Conservation (phyloP, 495 filamentous ascomycete species). For the Cetradonia linearis region DNA sequence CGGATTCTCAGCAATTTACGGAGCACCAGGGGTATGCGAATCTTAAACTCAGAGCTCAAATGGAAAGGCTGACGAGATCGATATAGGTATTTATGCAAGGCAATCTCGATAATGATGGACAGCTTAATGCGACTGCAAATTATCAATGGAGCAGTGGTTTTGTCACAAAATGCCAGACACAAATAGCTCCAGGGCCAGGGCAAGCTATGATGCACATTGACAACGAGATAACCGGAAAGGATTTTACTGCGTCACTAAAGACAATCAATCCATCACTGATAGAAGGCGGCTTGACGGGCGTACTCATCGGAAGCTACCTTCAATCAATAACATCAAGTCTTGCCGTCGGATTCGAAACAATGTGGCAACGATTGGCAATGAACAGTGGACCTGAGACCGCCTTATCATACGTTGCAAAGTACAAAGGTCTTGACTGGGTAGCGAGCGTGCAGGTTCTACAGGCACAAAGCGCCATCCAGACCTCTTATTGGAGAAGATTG, state of each 20-base stretch:
- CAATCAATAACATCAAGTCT: conserved; percentile 84
- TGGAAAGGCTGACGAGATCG: conserved; percentile 7
- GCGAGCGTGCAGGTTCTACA: conserved; percentile 69
- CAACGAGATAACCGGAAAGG: conserved; percentile 82
- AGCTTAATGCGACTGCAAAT: conserved; percentile 75
- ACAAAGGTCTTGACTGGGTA: conserved; percentile 84
- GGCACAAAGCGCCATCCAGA: conserved; percentile 70
- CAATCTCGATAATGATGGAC: conserved; percentile 81
- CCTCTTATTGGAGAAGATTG: conserved; percentile 90
- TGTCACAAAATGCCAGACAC: conserved; percentile 73
- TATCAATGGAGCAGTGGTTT: conserved; percentile 69
- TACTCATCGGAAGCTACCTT: conserved; percentile 89
- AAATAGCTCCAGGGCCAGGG: conserved; percentile 60
- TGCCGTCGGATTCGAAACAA: conserved; percentile 78
- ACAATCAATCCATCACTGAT: conserved; percentile 85
- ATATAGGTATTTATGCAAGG: conserved; percentile 86
- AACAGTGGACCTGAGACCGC: conserved; percentile 72
- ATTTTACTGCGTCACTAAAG: conserved; percentile 88
- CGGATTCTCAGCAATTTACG: conserved; percentile 85
- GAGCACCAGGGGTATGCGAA: conserved; percentile 51
- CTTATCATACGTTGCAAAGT: conserved; percentile 78
- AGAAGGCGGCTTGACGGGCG: conserved; percentile 85
- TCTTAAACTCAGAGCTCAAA: background rate
- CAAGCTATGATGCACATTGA: conserved; percentile 80
- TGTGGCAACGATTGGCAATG: conserved; percentile 79